Conservation (phyloP, 2,329 filamentous ascomycete species). For the Aureobasidium sp. region DNA sequence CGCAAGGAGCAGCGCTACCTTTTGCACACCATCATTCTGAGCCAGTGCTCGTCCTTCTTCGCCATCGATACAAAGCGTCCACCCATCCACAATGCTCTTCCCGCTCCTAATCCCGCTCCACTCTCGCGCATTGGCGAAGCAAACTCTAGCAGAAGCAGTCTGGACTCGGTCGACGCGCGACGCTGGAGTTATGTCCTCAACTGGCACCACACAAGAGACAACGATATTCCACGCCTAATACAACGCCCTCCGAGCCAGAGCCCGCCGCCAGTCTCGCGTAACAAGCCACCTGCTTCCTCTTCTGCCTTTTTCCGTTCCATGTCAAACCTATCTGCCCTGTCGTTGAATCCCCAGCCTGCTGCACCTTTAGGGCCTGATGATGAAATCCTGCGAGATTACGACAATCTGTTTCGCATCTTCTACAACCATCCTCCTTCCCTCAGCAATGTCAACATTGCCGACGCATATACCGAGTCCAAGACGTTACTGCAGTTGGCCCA, state of each 20-base stretch:
- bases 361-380: conserved; percentile 47
- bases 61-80: conserved; percentile 62
- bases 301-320: conserved; percentile 79
- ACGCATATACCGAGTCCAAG: conserved; percentile 91
- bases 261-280: conserved; percentile 46
- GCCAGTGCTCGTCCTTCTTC: conserved; percentile 89
- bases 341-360: conserved; percentile 36
- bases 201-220: conserved; percentile 55
- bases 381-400: conserved; percentile 81
- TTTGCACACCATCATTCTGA: conserved; percentile 76
- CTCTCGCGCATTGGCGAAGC: not conserved
- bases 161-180: conserved; percentile 11
- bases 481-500: conserved; percentile 81
- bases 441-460: conserved; percentile 79
- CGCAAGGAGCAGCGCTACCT: conserved; percentile 74
- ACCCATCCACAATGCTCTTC: conserved; percentile 18
- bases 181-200: conserved; percentile 87
- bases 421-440: conserved; percentile 83
- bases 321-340: conserved; percentile 60
- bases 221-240: conserved; percentile 79
- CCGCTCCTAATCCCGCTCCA: not conserved
- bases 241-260: conserved; percentile 40
- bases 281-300: conserved; percentile 54
- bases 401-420: conserved; percentile 91
- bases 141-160: not conserved